Evolutionary conservation across 2,329 filamentous ascomycete species (phyloP), one percentile per base, ranked within the genome.

Genomic region (Penicillium sp.): DNA sequence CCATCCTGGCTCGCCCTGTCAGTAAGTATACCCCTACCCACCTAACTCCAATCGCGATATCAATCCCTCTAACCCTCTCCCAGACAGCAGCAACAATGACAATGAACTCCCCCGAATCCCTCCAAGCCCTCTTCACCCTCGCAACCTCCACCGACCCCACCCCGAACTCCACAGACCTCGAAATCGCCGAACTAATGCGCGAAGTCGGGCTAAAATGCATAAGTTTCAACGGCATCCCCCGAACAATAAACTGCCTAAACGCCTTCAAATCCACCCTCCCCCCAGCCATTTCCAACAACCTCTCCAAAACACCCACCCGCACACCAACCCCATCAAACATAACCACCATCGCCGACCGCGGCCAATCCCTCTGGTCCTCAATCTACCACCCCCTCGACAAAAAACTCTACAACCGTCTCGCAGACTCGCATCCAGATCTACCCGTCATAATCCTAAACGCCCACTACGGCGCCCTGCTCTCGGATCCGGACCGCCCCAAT

Each of bases 81-180:
- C 11, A 91, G 87, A 88, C 90, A 1, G 91, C 90, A 28, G 87
- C 90, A 16, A 91, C 90, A 1, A 90, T 93, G 77, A 94, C 91
- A 1, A 85, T 94, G 79, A 94, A 95, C 77, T 92, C 90, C 1
- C 90, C 90, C 21, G 87, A 89, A 53, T 88, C 89, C 47, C 58
- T 65, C 13, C 36, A 55, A 28, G 55, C 53, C 18, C 56, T 65
- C 9, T 62, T 59, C 53, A 51, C 62, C 24, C 47, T 65, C 13
- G 58, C 59, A 31, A 40, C 57, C 5, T 7, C 42, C 34, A 29
- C 31, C n/a, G 56, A 55, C 29, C 40, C 57, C 33, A 36, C 46
- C 40, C 28, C 34, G 50, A 66, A 7, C 53, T 67, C 2, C 19
- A 63, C 11, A 54, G 61, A 69, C 29, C 48, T 74, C 34, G 65